phyloP scores from a whole-genome alignment of 2,329 filamentous ascomycete genomes.

The Cryphonectria radicalis region DNA sequence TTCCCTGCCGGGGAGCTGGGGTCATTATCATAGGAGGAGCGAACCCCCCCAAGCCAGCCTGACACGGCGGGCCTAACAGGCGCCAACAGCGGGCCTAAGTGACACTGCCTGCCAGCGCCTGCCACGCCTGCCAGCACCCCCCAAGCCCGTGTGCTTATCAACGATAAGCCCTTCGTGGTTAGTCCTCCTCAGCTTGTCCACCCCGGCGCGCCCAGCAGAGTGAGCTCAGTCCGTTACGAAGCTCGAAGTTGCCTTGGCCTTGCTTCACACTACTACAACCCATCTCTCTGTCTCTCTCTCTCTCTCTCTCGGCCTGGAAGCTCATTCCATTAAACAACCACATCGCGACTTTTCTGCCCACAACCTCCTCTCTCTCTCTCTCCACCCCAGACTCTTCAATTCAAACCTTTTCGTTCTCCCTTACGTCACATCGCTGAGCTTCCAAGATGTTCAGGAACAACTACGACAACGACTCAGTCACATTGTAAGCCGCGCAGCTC shows the following conservation, averaged over 20 bases:
- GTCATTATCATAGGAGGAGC: constrained; percentile 14
- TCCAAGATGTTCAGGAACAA: constrained; percentile 97
- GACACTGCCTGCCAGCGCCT: constrained; percentile 1
- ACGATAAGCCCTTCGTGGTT: constrained; percentile 23
- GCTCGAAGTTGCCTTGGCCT: constrained; percentile 36
- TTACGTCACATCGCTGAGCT: constrained; percentile 15
- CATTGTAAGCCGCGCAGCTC: constrained; percentile 71
- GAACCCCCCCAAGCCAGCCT: constrained; percentile 4
- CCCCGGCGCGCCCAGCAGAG: constrained; percentile 7
- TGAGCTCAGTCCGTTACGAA: constrained; percentile 32
- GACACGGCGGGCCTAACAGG: constrained; percentile 8
- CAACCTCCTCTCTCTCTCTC: not conserved
- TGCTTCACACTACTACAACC: constrained; percentile 21
- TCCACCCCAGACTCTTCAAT: not conserved
- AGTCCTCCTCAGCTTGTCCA: constrained; percentile 5
- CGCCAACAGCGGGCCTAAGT: not conserved
- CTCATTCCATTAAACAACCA: constrained; percentile 13
- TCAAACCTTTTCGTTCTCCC: not conserved
- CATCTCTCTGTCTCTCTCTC: constrained; percentile 26
- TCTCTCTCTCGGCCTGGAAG: constrained; percentile 24
- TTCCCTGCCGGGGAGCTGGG: constrained; percentile 4
- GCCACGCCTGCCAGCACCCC: not conserved
- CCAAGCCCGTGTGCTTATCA: constrained; percentile 16
- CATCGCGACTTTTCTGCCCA: constrained; percentile 13
- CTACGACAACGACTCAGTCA: constrained; percentile 99